Evolutionary conservation across 495 filamentous ascomycete genomes (phyloP), one percentile per base, ranked within the genome.

Genomic region (Xylaria nigripes): DNA sequence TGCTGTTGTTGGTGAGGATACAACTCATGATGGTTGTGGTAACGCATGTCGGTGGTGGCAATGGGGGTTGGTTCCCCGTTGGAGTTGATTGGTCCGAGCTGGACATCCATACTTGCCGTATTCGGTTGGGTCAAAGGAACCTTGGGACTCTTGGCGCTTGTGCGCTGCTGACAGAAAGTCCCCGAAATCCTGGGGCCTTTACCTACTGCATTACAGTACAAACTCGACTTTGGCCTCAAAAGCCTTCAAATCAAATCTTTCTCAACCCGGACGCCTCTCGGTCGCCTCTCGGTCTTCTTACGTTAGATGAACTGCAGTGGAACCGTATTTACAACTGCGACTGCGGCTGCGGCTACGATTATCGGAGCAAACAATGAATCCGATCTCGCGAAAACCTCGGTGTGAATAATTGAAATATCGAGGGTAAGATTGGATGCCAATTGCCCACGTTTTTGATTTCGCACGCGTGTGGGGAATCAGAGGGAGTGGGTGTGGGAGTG

Each of bases 91-190:
- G 61, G 63, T 48, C 54, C 57, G 44, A 59, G 32, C 48, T 66
- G 52, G 16, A 63, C 51, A 21, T 66, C 63, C 61, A 66, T 66
- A 22, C 10, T 22, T 24, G 42, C 42, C 36, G 36, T 7, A 40
- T 40, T 40, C 16, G 36, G 36, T 18, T 18, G 36, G 36, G 15
- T 18, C 36, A n/a, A 2, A 8, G 2, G 2, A 4, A 9, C 36
- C n/a, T n/a, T n/a, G n/a, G 13, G 32, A 13, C 32, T 36, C 15
- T 36, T 36, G 32, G 32, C 32, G 32, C 32, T 36, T 36, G 32
- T 29, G 25, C 4, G 25, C 32, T n/a, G 15, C 32, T 36, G 32
- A 12, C 32, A 36, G 32, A 12, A 36, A 36, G 1, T 16, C 12
- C 36, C n/a, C 3, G 16, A 19, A 40, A n/a, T 40, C n/a, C 36